Percentiles rank a stretch among this genome's conserved stretches.
These are phyloP conservation scores for Fusarium newnesense DNA, from an alignment of 2,329 filamentous ascomycete species.

Conservation along the genomic window DNA sequence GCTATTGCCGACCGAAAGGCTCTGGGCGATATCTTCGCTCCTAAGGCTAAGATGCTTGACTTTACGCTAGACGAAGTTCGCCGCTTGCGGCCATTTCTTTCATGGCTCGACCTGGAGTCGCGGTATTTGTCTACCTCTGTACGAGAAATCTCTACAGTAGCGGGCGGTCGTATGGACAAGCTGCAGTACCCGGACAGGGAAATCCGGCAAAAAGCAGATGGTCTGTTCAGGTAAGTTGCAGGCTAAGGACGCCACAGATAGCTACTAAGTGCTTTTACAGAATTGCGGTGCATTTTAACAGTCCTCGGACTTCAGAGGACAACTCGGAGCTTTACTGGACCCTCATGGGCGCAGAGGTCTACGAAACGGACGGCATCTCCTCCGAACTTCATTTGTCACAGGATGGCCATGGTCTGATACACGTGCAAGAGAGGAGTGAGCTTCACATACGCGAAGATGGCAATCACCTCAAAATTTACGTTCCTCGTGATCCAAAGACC, in stretches of 20 bases:
- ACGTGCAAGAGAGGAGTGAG: conserved; percentile 32
- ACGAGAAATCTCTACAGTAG: conserved; percentile 48
- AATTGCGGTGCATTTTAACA: conserved; percentile 38
- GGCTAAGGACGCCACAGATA: fast-evolving
- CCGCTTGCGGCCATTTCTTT: conserved; percentile 45
- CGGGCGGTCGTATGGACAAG: conserved; percentile 5
- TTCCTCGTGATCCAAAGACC: conserved; percentile 43
- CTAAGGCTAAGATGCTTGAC: conserved; percentile 48
- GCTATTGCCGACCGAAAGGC: conserved; percentile 49
- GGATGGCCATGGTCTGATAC: conserved; percentile 31
- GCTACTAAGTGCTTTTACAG: conserved; percentile 7
- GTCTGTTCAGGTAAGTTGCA: conserved; percentile 45
- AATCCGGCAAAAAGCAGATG: conserved; percentile 46
- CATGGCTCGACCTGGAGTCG: conserved; percentile 47
- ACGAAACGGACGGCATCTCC: conserved; percentile 47
- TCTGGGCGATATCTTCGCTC: conserved; percentile 42
- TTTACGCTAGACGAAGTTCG: conserved; percentile 49
- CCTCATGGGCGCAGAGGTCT: conserved; percentile 30
- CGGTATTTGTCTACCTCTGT: conserved; percentile 49
- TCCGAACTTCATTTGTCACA: conserved; percentile 43
- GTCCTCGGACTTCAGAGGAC: conserved; percentile 18
- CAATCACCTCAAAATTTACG: conserved; percentile 42
- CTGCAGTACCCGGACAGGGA: conserved; percentile 41
- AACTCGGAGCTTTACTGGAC: conserved; percentile 20
- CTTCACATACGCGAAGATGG: conserved; percentile 46